Base-by-base conservation (phyloP, 345 rosid species). In the Bruguiera gymnorhiza region DNA sequence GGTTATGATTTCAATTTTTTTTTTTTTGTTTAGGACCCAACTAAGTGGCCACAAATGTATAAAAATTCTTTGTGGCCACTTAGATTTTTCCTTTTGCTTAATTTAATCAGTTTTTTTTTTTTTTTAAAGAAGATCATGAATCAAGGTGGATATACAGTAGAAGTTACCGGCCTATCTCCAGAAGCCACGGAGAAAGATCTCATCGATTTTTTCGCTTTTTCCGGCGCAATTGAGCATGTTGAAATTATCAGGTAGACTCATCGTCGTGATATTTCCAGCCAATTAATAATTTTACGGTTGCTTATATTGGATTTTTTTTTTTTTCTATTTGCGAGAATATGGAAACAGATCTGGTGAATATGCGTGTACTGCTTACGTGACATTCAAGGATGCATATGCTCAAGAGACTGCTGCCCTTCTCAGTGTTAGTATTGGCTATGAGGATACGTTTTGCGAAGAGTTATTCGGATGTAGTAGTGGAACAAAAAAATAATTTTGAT, bases 331-430 rank as follows among this genome's bases (percentile, higher is more conserved):
- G 5, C 3, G 50, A 3, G 5, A 43, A 43, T 2, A 4, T 43
- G 50, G 37, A 19, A 52, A 60, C 82, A 86, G 89, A 69, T 76
- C 79, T 29, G 86, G 89, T 52, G 88, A 86, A 26, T 46, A 55
- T 61, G 84, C 83, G 6, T 75, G 86, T 62, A 82, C 94, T 27
- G 96, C 83, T 18, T 92, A 85, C 65, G 96, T 89, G 71, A 92
- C 90, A 18, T 92, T 92, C 86, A 86, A 70, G 62, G 85, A 92
- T 72, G 84, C 97, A 29, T 88, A 86, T 79, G 82, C 94, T 68
- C 92, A 81, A 66, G 97, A 89, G 73, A 92, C 96, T 39, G 96
- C 94, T 54, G 85, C 86, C 75, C 78, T 92, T 68, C 90, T 92
- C 54, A 92, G 89, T 70, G 97, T 88, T 51, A 83, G 93, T 78